These are phyloP conservation scores for Blastobotrys americana DNA, from an alignment of 805 yeast species.

Conservation along the genomic window DNA sequence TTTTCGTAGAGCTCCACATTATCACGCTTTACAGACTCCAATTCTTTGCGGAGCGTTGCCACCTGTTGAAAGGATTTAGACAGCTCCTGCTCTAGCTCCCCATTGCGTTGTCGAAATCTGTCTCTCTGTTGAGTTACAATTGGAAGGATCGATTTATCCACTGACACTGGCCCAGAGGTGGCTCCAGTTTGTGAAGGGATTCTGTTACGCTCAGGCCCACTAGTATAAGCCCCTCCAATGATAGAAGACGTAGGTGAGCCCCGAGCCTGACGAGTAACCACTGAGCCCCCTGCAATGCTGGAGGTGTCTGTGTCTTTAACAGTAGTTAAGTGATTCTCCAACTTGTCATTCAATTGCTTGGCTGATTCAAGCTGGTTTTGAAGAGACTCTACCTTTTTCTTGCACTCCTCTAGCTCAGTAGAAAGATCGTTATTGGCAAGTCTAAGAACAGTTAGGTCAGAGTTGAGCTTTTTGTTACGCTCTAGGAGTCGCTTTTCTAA, in stretches of 20 bases:
- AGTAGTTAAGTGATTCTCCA: slow-evolving; percentile 67
- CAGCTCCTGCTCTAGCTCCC: slow-evolving; percentile 76
- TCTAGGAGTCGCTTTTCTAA: slow-evolving; percentile 57
- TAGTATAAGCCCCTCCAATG: slow-evolving; percentile 23
- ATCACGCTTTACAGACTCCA: slow-evolving; percentile 58
- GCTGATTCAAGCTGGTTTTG: slow-evolving; percentile 37
- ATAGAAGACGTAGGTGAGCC: slow-evolving; percentile 33
- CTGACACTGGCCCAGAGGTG: no score
- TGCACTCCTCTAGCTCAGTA: slow-evolving; percentile 37
- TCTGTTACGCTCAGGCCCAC: slow-evolving; percentile 15
- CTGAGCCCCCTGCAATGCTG: slow-evolving; percentile 22
- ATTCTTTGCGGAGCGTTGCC: slow-evolving; percentile 56
- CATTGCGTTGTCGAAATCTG: slow-evolving; percentile 75
- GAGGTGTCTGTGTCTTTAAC: slow-evolving; percentile 39
- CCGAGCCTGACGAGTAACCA: slow-evolving; percentile 32
- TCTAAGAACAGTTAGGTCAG: slow-evolving; percentile 61
- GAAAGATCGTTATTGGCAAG: slow-evolving; percentile 46
- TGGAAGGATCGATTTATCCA: slow-evolving; percentile 58
- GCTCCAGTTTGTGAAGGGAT: slow-evolving; percentile 7
- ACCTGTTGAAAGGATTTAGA: slow-evolving; percentile 49
- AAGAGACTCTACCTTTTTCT: slow-evolving; percentile 22
- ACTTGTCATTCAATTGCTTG: slow-evolving; percentile 44
- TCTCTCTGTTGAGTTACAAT: slow-evolving; percentile 93
- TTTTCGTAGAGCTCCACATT: slow-evolving; percentile 75
- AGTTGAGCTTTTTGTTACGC: slow-evolving; percentile 65